These are phyloP conservation scores for Backusella mclennaniae DNA, from an alignment of 192 early-diverging fungal genomes.

Conservation along the genomic window DNA sequence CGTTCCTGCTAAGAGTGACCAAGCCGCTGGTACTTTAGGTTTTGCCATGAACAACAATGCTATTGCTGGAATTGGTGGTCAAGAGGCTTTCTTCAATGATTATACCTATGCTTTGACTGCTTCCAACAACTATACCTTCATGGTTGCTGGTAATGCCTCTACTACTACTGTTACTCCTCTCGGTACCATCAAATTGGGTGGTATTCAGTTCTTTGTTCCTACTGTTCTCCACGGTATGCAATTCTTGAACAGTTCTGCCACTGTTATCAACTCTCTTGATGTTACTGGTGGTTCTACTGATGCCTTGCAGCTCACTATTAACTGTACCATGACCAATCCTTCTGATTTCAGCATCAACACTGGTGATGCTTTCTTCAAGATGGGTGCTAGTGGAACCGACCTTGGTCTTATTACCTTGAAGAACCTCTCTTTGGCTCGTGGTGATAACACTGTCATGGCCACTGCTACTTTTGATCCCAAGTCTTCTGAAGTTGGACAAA, in stretches of 20 bases:
- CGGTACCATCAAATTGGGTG: constrained; percentile 49
- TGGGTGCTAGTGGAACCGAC: constrained; percentile 40
- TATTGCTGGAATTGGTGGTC: constrained; percentile 43
- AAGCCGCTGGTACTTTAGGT: constrained; percentile 41
- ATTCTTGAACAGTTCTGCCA: constrained; percentile 50
- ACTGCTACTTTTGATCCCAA: constrained; percentile 49
- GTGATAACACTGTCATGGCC: constrained; percentile 41
- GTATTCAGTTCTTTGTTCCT: constrained; percentile 54
- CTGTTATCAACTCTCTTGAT: constrained; percentile 51
- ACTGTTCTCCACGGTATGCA: constrained; percentile 53
- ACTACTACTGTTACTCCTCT: constrained; percentile 53
- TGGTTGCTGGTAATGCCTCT: constrained; percentile 46
- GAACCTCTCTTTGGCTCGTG: constrained; percentile 44
- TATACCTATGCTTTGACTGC: constrained; percentile 51
- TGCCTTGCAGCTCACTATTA: constrained; percentile 40
- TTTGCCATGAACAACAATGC: constrained; percentile 47
- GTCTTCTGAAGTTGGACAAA: constrained; percentile 39
- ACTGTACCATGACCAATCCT: constrained; percentile 44
- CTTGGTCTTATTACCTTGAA: constrained; percentile 50
- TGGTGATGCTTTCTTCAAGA: constrained; percentile 48
- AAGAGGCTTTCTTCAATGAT: constrained; percentile 49
- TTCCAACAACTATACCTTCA: constrained; percentile 37
- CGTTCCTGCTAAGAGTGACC: constrained; percentile 38
- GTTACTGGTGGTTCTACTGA: constrained; percentile 51
- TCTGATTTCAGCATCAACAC: constrained; percentile 44